Percentiles rank a stretch among this genome's conserved stretches.
These are phyloP conservation scores for Talaromyces sp. DNA, from an alignment of 2,329 filamentous ascomycete genomes.

Conservation along the genomic window DNA sequence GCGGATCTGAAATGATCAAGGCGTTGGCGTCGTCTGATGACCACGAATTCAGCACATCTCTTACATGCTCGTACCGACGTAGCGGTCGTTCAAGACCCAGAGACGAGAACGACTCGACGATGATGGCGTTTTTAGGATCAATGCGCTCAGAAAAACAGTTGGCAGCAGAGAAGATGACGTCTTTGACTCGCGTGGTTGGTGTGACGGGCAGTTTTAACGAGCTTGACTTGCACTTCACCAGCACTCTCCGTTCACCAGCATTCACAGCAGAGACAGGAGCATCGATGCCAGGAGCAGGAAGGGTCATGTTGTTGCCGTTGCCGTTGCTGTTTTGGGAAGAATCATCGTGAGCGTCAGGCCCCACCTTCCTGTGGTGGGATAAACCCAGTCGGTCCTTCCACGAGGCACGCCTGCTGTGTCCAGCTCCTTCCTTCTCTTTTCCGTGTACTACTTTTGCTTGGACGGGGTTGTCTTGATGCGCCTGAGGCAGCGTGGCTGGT, in stretches of 20 bases:
- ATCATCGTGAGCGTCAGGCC: slow-evolving; percentile 8
- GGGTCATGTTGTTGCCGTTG: slow-evolving; percentile 20
- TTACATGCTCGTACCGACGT: slow-evolving; percentile 78
- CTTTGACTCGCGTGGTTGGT: slow-evolving; percentile 68
- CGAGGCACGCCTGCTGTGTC: slow-evolving; percentile 28
- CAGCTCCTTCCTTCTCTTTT: slow-evolving; percentile 11
- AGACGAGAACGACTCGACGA: slow-evolving; percentile 72
- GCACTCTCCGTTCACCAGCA: slow-evolving; percentile 70
- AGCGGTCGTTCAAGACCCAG: slow-evolving; percentile 78
- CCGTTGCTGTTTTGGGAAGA: slow-evolving; percentile 5
- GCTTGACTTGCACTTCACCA: slow-evolving; percentile 68
- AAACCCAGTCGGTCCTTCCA: slow-evolving; percentile 31
- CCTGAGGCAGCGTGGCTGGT: slow-evolving; percentile 1
- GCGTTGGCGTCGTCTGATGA: slow-evolving; percentile 74
- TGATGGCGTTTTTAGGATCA: slow-evolving; percentile 62
- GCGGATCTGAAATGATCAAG: slow-evolving; percentile 63
- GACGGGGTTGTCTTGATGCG: neutral
- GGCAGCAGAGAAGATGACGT: slow-evolving; percentile 68
- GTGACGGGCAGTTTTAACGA: slow-evolving; percentile 69
- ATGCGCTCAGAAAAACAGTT: slow-evolving; percentile 62
- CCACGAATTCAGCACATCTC: slow-evolving; percentile 92
- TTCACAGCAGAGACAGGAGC: slow-evolving; percentile 79
- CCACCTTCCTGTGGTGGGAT: slow-evolving; percentile 18
- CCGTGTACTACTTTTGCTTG: neutral
- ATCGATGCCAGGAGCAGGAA: slow-evolving; percentile 58